These are phyloP conservation scores for Celoporthe dispersa DNA, from an alignment of 2,329 filamentous ascomycete genomes.

Conservation along the genomic window DNA sequence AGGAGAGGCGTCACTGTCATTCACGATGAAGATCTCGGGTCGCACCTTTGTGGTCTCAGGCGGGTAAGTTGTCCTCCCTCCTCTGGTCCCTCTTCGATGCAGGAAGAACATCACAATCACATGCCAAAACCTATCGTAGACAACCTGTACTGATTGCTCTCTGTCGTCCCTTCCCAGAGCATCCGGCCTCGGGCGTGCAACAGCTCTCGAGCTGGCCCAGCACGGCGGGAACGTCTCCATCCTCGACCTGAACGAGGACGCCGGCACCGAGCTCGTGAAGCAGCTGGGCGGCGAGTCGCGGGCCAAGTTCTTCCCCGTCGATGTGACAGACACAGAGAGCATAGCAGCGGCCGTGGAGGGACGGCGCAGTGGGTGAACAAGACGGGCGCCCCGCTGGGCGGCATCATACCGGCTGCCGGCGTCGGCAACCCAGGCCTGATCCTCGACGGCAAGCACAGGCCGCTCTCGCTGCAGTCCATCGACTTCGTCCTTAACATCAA, in stretches of 20 bases:
- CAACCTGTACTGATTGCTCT: not conserved
- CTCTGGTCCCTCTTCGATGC: not conserved
- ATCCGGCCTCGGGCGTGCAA: constrained; percentile 64
- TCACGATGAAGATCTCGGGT: constrained; percentile 70
- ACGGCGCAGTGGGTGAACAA: constrained; percentile 65
- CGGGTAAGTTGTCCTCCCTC: constrained; percentile 52
- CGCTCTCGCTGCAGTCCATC: constrained; percentile 68
- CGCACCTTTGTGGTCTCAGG: constrained; percentile 77
- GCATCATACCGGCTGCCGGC: constrained; percentile 77
- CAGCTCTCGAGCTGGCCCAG: constrained; percentile 57
- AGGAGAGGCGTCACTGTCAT: not conserved
- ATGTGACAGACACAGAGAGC: constrained; percentile 70
- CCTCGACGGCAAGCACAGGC: constrained; percentile 65
- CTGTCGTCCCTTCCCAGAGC: constrained; percentile 49
- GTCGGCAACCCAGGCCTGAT: constrained; percentile 73
- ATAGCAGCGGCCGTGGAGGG: constrained; percentile 64
- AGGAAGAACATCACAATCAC: constrained; percentile 26
- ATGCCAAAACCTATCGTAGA: constrained; percentile 20
- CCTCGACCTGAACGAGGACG: constrained; percentile 66
- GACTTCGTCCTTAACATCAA: constrained; percentile 81
- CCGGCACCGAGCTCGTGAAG: constrained; percentile 59
- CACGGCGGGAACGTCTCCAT: constrained; percentile 61
- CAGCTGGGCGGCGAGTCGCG: constrained; percentile 54
- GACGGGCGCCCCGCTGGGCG: constrained; percentile 69
- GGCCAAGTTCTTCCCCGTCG: constrained; percentile 69